Percentiles rank a stretch among this genome's conserved stretches.
Evolutionary conservation across 1,139 yeast species (phyloP).

Genomic region (Casaregolazyma suthepensis): DNA sequence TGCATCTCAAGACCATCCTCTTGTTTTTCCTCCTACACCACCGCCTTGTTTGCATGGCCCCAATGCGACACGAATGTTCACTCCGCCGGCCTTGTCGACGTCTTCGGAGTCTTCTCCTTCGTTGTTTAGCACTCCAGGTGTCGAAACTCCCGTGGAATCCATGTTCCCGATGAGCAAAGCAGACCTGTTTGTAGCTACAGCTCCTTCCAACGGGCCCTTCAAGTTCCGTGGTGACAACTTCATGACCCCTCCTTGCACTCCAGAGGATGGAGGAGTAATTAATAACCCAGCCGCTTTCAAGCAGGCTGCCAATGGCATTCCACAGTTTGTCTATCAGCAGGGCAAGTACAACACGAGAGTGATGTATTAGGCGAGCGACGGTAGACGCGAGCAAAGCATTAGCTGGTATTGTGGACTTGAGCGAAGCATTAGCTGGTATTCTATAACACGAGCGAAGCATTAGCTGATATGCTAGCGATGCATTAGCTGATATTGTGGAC

Average conservation of each 20-base stretch:
- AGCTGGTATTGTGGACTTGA: no score
- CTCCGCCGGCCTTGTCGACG: conserved; percentile 17
- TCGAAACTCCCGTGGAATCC: conserved; percentile 7
- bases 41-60: conserved; percentile 12
- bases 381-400: no score
- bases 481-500: no score
- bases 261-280: conserved; percentile 18
- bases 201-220: conserved; percentile 12
- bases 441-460: no score
- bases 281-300: not conserved
- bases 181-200: conserved; percentile 9
- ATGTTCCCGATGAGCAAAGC: conserved; percentile 5
- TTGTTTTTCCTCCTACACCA: conserved; percentile 21
- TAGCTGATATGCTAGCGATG: no score
- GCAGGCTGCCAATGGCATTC: not conserved
- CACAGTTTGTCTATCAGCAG: not conserved
- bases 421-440: no score
- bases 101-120: conserved; percentile 15
- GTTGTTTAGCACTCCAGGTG: conserved; percentile 8
- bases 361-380: not conserved
- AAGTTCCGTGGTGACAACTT: conserved; percentile 19
- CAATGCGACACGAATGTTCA: conserved; percentile 13
- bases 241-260: conserved; percentile 32
- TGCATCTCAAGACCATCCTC: conserved; percentile 10
- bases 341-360: not conserved